A percentile compares a stretch with the other conserved stretches of the same genome.
phyloP scores from a whole-genome alignment of 495 filamentous ascomycete species.

The Aspergillus saccharolyticus region DNA sequence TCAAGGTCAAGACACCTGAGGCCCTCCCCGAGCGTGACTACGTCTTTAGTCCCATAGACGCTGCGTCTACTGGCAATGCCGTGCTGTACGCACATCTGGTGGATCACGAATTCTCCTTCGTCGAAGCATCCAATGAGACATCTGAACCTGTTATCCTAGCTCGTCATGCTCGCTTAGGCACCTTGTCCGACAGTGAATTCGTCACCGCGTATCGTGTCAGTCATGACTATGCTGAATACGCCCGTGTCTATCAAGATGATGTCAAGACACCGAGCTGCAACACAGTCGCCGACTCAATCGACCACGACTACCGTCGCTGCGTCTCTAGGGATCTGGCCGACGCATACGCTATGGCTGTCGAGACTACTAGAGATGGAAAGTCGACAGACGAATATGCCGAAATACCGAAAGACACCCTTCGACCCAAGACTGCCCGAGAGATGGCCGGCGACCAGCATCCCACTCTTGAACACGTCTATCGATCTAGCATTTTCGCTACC shows the following conservation, averaged over 20 bases:
- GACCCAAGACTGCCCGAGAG: too few species aligned
- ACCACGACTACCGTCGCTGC: background rate
- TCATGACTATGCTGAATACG: background rate
- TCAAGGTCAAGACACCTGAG: background rate
- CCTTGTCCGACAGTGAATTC: background rate
- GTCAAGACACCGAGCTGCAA: background rate
- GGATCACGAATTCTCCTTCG: background rate
- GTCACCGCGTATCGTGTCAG: background rate
- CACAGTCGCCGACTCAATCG: background rate
- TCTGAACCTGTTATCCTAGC: background rate
- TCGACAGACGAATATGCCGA: background rate
- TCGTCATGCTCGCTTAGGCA: background rate
- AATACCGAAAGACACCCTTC: background rate
- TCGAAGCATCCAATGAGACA: background rate
- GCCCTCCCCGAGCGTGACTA: background rate
- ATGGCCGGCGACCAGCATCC: too few species aligned
- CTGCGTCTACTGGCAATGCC: too few species aligned
- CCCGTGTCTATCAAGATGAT: background rate
- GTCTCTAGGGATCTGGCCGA: background rate
- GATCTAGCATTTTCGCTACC: too few species aligned
- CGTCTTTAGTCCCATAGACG: background rate
- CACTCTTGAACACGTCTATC: too few species aligned
- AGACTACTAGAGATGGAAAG: background rate
- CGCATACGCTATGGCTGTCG: background rate
- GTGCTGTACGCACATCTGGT: background rate